Percentiles rank a stretch among this genome's conserved stretches.
Evolutionary conservation across 192 early-diverging fungal species (phyloP).

Genomic region (Piromyces finnis): DNA sequence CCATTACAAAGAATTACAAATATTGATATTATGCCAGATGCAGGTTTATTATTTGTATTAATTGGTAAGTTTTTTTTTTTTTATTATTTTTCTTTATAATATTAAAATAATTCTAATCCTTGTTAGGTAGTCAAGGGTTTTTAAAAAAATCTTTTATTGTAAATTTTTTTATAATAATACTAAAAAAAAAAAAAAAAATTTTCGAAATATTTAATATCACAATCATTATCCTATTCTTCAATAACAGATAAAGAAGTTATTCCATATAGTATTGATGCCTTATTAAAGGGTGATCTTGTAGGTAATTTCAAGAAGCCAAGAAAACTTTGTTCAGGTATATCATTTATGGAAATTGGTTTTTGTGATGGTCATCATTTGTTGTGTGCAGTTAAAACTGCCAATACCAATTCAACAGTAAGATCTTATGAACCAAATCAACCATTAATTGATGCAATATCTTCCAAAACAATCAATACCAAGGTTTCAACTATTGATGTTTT

Average conservation of each 20-base stretch:
- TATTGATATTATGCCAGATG: background rate
- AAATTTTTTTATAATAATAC: too few species aligned
- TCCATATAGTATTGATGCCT: background rate
- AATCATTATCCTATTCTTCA: too few species aligned
- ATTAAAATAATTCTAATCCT: too few species aligned
- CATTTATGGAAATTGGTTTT: background rate
- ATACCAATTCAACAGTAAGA: background rate
- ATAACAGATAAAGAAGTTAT: background rate
- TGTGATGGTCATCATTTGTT: background rate
- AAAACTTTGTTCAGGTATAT: background rate
- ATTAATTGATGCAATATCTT: background rate
- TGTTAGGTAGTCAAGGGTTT: too few species aligned
- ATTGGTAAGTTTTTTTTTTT: background rate
- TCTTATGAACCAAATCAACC: background rate
- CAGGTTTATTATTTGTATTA: background rate
- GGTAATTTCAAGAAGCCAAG: background rate
- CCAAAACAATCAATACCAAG: background rate
- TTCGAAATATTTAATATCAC: too few species aligned
- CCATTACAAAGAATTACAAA: background rate
- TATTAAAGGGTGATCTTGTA: background rate
- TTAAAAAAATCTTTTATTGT: too few species aligned
- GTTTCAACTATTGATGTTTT: background rate
- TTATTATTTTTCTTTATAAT: too few species aligned
- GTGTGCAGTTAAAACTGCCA: background rate
- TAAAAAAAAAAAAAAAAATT: too few species aligned